phyloP scores from a whole-genome alignment of 2,329 filamentous ascomycete genomes.

The Achaetomium macrosporum region DNA sequence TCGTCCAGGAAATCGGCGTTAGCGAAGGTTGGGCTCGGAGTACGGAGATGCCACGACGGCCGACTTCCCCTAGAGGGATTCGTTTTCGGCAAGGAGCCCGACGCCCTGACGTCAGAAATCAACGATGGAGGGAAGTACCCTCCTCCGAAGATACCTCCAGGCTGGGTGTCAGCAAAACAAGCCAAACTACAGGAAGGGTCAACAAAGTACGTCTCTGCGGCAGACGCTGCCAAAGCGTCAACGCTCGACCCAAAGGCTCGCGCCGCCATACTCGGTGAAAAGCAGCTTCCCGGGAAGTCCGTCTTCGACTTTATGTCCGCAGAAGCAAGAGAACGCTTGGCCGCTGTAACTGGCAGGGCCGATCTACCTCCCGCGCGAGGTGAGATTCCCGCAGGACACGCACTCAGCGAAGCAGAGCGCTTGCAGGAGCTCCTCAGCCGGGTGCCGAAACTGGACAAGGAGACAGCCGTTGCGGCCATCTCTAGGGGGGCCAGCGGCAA shows the following conservation, averaged over 20 bases:
- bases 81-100: constrained; percentile 54
- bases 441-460: constrained; percentile 59
- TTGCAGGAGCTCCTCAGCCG: constrained; percentile 52
- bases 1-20: constrained; percentile 53
- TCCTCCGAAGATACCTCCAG: constrained; percentile 62
- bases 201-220: constrained; percentile 55
- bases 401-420: constrained; percentile 57
- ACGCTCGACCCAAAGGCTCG: constrained; percentile 69
- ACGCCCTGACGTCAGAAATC: constrained; percentile 41
- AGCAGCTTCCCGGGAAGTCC: constrained; percentile 79
- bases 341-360: constrained; percentile 64
- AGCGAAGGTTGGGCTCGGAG: constrained; percentile 37
- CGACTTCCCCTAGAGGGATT: constrained; percentile 76
- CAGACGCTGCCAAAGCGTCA: constrained; percentile 73
- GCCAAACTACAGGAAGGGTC: constrained; percentile 30
- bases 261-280: constrained; percentile 75
- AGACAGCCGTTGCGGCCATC: constrained; percentile 63
- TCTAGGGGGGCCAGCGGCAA: constrained; percentile 59
- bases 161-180: constrained; percentile 63
- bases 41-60: constrained; percentile 76
- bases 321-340: constrained; percentile 70
- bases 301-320: constrained; percentile 89
- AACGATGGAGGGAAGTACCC: constrained; percentile 45
- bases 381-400: constrained; percentile 63
- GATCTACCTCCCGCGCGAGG: constrained; percentile 73